Evolutionary conservation across 208 protist species (phyloP).

Genomic region (Leptomonas pyrrhocoris): DNA sequence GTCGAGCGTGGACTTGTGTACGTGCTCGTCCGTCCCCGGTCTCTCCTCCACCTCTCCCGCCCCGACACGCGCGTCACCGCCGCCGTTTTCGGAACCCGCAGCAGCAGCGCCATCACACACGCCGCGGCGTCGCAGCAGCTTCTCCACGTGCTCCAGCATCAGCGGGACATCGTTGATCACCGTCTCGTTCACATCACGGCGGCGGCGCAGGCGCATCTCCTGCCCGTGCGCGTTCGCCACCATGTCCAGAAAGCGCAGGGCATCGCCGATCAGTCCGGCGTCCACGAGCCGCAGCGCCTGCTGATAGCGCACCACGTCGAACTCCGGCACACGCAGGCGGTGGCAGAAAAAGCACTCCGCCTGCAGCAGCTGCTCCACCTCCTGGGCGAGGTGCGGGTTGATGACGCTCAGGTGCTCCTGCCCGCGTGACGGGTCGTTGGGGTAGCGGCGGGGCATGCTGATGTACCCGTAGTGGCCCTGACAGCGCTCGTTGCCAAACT

Average conservation of each 20-base stretch:
- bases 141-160: conserved; percentile 67
- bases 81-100: neutral
- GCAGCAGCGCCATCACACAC: neutral
- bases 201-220: conserved; percentile 46
- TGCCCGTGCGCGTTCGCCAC: conserved; percentile 65
- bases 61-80: neutral
- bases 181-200: conserved; percentile 67
- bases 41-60: neutral
- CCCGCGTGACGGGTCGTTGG: conserved; percentile 41
- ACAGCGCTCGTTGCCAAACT: conserved; percentile 87
- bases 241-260: conserved; percentile 78
- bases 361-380: conserved; percentile 80
- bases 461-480: conserved; percentile 89
- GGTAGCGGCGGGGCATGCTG: conserved; percentile 80
- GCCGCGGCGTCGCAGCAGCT: conserved; percentile 43
- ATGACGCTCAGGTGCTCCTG: conserved; percentile 66
- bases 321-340: conserved; percentile 68
- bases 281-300: conserved; percentile 82
- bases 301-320: conserved; percentile 84
- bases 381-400: conserved; percentile 82
- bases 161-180: conserved; percentile 66
- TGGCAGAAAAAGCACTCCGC: conserved; percentile 91
- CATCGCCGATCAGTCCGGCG: conserved; percentile 72
- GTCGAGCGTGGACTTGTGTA: conserved; percentile 54
- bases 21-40: conserved; percentile 5